Conservation (phyloP, 768 basidiomycete genomes). For the Russula sp. region DNA sequence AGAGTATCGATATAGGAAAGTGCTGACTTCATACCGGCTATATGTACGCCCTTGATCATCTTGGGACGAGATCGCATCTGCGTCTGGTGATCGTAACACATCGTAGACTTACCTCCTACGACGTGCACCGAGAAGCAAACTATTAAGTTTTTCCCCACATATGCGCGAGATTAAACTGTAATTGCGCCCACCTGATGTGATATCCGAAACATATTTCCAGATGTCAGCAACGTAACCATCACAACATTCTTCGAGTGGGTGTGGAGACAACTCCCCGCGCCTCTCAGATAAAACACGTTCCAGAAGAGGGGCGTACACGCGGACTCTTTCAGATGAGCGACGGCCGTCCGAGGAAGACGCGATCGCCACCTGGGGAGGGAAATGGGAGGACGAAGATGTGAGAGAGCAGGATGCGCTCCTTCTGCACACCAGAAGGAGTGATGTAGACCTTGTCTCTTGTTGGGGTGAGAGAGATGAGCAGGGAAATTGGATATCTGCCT, state of each 20-base stretch:
- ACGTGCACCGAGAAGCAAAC: neutral
- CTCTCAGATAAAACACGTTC: conserved; percentile 78
- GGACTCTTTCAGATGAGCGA: conserved; percentile 67
- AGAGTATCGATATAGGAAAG: conserved; percentile 83
- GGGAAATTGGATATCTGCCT: neutral
- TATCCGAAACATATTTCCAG: conserved; percentile 64
- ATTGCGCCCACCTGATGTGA: conserved; percentile 62
- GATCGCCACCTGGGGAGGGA: conserved; percentile 61
- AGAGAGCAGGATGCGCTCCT: conserved; percentile 75
- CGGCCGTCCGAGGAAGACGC: conserved; percentile 75
- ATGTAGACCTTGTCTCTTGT: conserved; percentile 72
- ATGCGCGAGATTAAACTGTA: neutral
- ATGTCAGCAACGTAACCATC: conserved; percentile 78
- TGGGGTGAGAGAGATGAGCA: neutral
- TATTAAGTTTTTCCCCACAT: neutral
- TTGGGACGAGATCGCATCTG: conserved; percentile 28
- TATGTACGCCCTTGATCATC: conserved; percentile 89
- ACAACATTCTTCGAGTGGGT: conserved; percentile 90
- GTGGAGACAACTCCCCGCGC: conserved; percentile 84
- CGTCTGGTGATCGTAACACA: neutral
- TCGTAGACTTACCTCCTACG: conserved; percentile 2
- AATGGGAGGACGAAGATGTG: conserved; percentile 87
- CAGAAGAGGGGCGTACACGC: conserved; percentile 89
- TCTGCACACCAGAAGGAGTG: conserved; percentile 88
- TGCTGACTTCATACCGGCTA: conserved; percentile 68